Base-by-base conservation (phyloP, 2,329 filamentous ascomycete genomes). In the Aspergillus latus region DNA sequence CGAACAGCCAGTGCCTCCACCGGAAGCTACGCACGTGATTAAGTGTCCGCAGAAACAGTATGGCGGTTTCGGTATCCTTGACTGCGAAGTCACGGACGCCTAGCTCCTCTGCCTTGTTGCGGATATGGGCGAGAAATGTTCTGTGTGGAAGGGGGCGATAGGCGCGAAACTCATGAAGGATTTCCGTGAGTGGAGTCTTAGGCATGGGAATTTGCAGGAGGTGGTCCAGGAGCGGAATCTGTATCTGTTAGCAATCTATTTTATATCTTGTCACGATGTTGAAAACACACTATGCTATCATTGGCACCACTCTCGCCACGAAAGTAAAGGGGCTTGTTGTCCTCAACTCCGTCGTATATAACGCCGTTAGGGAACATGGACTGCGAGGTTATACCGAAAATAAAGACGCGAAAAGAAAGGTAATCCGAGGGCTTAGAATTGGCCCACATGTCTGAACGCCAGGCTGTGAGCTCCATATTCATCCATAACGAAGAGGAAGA, bases 351-450 rank as follows among this genome's bases (percentile, higher is more conserved):
- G 71, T 95, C 88, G 72, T 97, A 97, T 46, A 96, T 76, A 6
- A 97, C 93, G 7, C 93, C 93, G 61, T 92, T 80, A 7, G 92
- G 92, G 74, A 97, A 97, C 92, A 97, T 96, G 67, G 86, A 88
- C 75, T 97, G 92, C 47, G 85, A 88, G 1, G 91, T 95, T 74
- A 97, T 96, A 65, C 93, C 93, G 69, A 96, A 96, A 77, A 97
- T 97, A 79, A 97, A 97, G 9, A 93, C 96, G 40, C 92, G 88
- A 84, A 96, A 97, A 64, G 84, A 88, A 57, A 89, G 90, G 77
- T 97, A 97, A 63, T 91, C 85, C 15, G 83, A 82, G 2, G 92
- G 92, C 65, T 89, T 89, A 54, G 89, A 94, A 73, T 92, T 90
- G 58, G 82, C 82, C 93, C 92, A 97, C 93, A 97, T 97, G 44